Base-by-base conservation (phyloP, 768 basidiomycete genomes). In the Strobilomyces echinocephalus region DNA sequence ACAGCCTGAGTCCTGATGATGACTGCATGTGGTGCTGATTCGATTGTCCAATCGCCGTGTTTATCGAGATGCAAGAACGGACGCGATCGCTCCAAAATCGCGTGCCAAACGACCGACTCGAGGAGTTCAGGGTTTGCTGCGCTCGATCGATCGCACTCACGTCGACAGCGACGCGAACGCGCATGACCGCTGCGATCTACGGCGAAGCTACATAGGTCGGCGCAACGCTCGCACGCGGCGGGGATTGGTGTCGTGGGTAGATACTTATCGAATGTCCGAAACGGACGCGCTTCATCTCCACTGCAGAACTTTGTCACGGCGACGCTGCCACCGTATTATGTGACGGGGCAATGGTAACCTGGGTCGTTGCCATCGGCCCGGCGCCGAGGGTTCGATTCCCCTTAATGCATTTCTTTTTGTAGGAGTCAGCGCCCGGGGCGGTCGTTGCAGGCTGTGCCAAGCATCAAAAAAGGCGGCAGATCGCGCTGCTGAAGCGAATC, bases 351-450 rank as follows among this genome's bases (percentile, higher is more conserved):
- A n/a, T n/a, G n/a, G n/a, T 80, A 79, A 80, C 78, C 79, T 80
- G 77, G 79, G 78, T 80, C 76, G 78, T 80, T 80, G 79, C 78
- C 78, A 80, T 81, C 84, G 85, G 85, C 82, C 85, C 85, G 85
- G 24, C 24, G 24, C 85, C 85, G 84, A 83, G 84, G 83, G 84
- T 86, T 86, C 83, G 82, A 86, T 86, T 84, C 83, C 62, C 3
- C 62, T 63, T 63, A 60, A 63, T 63, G 62, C 61, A 63, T 15
- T n/a, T n/a, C 24, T 24, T 24, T 24, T 24, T 24, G 24, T 24
- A 24, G 24, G 24, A 24, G 24, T 24, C 24, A 4, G 24, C 2
- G 24, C 24, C 24, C 24, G 24, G 24, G 24, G 24, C 24, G 24
- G 24, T 24, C 24, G 24, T 24, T 24, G 24, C 24, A 24, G 24